Conservation (phyloP, 2,329 filamentous ascomycete genomes). For the Fusarium temperatum region DNA sequence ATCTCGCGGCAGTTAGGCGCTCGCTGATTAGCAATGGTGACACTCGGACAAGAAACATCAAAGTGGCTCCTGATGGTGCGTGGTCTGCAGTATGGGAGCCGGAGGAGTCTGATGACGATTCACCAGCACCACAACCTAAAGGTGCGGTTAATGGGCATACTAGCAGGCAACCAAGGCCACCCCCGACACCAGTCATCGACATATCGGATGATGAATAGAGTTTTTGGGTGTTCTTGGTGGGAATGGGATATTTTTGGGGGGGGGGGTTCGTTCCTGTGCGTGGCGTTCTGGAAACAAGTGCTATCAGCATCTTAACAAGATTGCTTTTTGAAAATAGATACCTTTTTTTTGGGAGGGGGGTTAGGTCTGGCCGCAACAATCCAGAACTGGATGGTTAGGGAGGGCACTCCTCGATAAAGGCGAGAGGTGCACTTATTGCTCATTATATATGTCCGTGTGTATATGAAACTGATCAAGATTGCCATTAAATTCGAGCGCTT, state of each 20-base stretch:
- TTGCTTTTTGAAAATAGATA: conserved; percentile 31
- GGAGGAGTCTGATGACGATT: conserved; percentile 42
- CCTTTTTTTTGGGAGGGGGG: background rate
- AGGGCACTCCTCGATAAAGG: background rate
- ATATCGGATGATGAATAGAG: conserved; percentile 41
- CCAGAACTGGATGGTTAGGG: background rate
- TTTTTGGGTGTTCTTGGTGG: background rate
- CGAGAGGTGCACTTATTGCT: background rate
- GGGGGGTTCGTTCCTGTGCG: background rate
- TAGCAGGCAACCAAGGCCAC: conserved; percentile 14
- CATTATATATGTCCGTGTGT: background rate
- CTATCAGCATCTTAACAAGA: conserved; percentile 10
- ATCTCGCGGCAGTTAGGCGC: conserved; percentile 70
- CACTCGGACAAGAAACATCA: conserved; percentile 44
- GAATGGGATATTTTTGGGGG: background rate
- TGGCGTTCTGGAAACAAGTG: conserved; percentile 28
- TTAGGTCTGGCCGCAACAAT: conserved; percentile 2
- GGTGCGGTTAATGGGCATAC: background rate
- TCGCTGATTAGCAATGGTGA: conserved; percentile 52
- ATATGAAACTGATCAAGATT: background rate
- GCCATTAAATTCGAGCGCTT: background rate
- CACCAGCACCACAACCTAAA: conserved; percentile 12
- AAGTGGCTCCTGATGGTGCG: conserved; percentile 42
- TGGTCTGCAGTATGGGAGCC: conserved; percentile 48
- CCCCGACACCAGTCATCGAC: conserved; percentile 38